phyloP scores from a whole-genome alignment of 73 alveolate genomes.

The Durusdinium trenchii region DNA sequence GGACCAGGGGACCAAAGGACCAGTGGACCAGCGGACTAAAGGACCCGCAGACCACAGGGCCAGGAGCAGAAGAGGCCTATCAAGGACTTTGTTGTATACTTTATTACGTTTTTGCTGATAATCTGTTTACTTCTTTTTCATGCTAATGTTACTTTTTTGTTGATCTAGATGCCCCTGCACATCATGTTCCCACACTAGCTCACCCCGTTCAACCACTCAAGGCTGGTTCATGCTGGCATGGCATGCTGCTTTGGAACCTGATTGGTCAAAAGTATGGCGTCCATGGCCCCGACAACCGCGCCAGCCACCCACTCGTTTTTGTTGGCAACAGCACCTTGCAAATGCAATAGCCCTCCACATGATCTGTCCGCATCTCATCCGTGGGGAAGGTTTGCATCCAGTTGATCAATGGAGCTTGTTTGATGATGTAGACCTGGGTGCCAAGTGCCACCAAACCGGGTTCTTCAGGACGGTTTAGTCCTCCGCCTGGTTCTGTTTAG shows the following conservation, averaged over 20 bases:
- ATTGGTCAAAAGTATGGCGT: neutral
- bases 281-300: neutral
- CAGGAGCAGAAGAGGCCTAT: too few species aligned
- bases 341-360: slow-evolving; percentile 89
- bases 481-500: too few species aligned
- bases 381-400: slow-evolving; percentile 95
- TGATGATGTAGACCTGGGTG: slow-evolving; percentile 69
- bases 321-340: slow-evolving; percentile 48
- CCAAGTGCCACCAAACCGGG: neutral
- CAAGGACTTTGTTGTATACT: too few species aligned
- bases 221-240: neutral
- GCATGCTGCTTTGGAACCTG: neutral
- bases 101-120: too few species aligned
- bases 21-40: too few species aligned
- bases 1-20: too few species aligned
- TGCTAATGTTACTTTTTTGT: too few species aligned
- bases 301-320: neutral
- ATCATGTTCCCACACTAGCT: neutral
- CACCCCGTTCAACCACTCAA: neutral
- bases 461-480: neutral
- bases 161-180: too few species aligned
- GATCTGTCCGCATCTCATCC: slow-evolving; percentile 86
- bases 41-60: too few species aligned
- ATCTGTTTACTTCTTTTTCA: too few species aligned
- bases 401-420: slow-evolving; percentile 92